These are phyloP conservation scores for Acanthochlamys bracteata DNA, from an alignment of 106 monocot genomes.

Conservation along the genomic window DNA sequence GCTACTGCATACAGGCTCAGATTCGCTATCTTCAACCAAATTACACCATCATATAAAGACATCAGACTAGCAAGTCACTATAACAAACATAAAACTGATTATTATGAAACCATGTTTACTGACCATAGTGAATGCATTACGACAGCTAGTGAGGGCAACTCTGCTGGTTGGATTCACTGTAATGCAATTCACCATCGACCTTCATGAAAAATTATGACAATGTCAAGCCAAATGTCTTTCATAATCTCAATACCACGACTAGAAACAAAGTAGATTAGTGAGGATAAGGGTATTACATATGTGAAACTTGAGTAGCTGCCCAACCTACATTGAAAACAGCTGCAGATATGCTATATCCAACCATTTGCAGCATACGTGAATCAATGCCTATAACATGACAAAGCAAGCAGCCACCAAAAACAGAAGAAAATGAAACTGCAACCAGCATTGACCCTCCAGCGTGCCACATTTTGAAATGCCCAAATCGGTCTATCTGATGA, in stretches of 20 bases:
- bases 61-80: background rate
- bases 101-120: no score
- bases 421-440: conserved; percentile 88
- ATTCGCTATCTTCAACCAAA: conserved; percentile 76
- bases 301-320: conserved; percentile 92
- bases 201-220: conserved; percentile 13
- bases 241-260: background rate
- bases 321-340: conserved; percentile 91
- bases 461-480: conserved; percentile 93
- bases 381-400: conserved; percentile 47
- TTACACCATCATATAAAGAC: background rate
- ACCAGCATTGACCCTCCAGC: conserved; percentile 77
- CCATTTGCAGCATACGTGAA: conserved; percentile 47
- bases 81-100: no score
- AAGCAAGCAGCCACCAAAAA: conserved; percentile 79
- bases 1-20: conserved; percentile 80
- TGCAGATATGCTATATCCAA: conserved; percentile 88
- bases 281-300: conserved; percentile 49
- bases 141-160: conserved; percentile 84
- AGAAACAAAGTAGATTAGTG: background rate
- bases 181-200: conserved; percentile 93
- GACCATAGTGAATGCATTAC: conserved; percentile 96
- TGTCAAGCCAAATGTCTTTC: background rate
- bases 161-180: conserved; percentile 70
- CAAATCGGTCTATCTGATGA: conserved; percentile 77